These are phyloP conservation scores for Adansonia rubrostipa DNA, from an alignment of 441 rosid species.

Conservation along the genomic window DNA sequence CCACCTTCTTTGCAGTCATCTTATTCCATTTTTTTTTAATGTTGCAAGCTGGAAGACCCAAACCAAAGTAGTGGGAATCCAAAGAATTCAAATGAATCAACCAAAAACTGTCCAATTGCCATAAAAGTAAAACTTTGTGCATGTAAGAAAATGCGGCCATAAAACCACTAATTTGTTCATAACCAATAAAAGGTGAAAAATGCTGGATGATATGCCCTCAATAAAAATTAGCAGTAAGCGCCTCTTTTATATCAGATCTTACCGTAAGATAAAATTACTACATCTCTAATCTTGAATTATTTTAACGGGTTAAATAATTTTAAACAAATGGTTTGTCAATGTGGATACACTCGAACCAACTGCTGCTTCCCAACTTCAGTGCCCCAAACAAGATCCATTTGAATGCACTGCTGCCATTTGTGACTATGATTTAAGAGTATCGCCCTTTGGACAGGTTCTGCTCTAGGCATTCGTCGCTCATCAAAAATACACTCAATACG, in stretches of 20 bases:
- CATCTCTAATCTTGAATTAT: conserved; percentile 31
- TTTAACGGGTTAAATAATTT: conserved; percentile 38
- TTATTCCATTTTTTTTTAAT: too few species aligned
- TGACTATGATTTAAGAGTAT: not conserved
- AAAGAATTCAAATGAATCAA: too few species aligned
- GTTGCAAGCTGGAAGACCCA: too few species aligned
- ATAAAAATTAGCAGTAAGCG: conserved; percentile 3
- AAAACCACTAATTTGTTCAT: too few species aligned
- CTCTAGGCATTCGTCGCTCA: conserved; percentile 48
- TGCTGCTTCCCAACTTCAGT: not conserved
- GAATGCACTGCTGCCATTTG: not conserved
- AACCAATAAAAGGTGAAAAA: too few species aligned
- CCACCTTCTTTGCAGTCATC: not conserved
- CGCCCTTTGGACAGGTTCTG: conserved; percentile 55
- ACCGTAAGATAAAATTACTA: conserved; percentile 25
- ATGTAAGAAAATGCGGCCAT: too few species aligned
- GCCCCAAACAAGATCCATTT: not conserved
- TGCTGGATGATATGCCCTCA: too few species aligned
- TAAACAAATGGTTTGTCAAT: conserved; percentile 37
- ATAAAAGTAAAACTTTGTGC: too few species aligned
- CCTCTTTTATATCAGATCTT: conserved; percentile 23
- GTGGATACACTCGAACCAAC: not conserved
- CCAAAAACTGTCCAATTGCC: too few species aligned
- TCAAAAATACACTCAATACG: conserved; percentile 38
- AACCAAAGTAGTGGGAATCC: too few species aligned